Base-by-base conservation (phyloP, 805 yeast genomes). In the Barnettozyma sucrosica region DNA sequence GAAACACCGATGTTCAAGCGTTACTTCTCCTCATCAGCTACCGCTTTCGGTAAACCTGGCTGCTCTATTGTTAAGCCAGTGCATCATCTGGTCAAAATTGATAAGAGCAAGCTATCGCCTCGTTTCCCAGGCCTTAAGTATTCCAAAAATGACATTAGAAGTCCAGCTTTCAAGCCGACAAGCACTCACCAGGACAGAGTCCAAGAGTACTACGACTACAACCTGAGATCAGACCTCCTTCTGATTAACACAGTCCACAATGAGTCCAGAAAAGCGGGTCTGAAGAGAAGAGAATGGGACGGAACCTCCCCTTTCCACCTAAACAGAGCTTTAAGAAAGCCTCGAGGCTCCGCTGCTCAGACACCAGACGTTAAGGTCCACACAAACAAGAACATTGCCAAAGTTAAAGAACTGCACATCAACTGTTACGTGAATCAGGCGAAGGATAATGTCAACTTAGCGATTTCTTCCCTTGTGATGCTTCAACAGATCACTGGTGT, bases 401-500 rank as follows among this genome's bases (percentile, higher is more conserved):
- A 71, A 50, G 69, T 93, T 41, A 73, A 76, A 47, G 72, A 78
- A n/a, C 75, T 95, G 38, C 73, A 78, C 36, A 70, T 93, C 58
- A 87, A 86, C 66, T 80, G 95, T 58, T 92, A 79, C 61, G 92
- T 80, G 41, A 80, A 78, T 55, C 81, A 79, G 38, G 88, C 93
- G 7, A 79, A 78, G 55, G 81, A 77, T 48, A 80, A 83, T 57
- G 76, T 81, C 39, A 82, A 89, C 68, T 72, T 81, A 51, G 87
- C 89, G 26, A 77, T 89, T 47, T 76, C 89, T 30, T 88, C 95
- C 10, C 72, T 80, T 44, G 74, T 88, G 50, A 92, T 86, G 67
- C 63, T 93, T 49, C 95, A 93, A 58, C 98, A 92, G 65, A 85
- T 93, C 59, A 92, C 99, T n/a, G 96, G 96, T 51, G 80, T 76